Conservation (phyloP, 2,329 filamentous ascomycete species). For the Colletotrichum limetticola region DNA sequence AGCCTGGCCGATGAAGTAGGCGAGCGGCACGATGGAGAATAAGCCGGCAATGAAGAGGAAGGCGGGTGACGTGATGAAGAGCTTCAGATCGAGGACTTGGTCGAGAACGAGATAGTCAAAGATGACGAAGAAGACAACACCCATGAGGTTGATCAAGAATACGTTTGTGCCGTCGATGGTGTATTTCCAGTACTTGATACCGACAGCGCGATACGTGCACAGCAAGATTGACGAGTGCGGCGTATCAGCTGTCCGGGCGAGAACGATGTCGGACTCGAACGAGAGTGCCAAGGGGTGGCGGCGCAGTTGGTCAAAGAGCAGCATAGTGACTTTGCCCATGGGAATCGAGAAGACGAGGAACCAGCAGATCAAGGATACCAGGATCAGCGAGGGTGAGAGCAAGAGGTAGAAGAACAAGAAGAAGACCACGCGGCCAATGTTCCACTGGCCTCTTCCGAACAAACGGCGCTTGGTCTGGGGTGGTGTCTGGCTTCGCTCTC, state of each 20-base stretch:
- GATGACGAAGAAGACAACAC: slow-evolving; percentile 92
- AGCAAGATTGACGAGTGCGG: slow-evolving; percentile 88
- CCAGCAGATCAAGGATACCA: slow-evolving; percentile 93
- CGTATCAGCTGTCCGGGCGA: slow-evolving; percentile 75
- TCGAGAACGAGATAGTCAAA: slow-evolving; percentile 89
- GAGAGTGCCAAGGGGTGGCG: slow-evolving; percentile 92
- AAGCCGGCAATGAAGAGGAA: slow-evolving; percentile 87
- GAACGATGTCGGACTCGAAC: slow-evolving; percentile 87
- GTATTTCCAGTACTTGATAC: slow-evolving; percentile 98
- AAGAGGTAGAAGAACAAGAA: slow-evolving; percentile 96
- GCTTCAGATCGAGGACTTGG: slow-evolving; percentile 74
- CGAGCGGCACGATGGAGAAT: slow-evolving; percentile 93
- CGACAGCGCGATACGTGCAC: slow-evolving; percentile 96
- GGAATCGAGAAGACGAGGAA: slow-evolving; percentile 97
- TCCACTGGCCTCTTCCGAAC: slow-evolving; percentile 97
- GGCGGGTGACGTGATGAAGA: slow-evolving; percentile 81
- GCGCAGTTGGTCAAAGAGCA: slow-evolving; percentile 90
- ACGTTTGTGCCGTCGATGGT: slow-evolving; percentile 98
- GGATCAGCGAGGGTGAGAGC: slow-evolving; percentile 84
- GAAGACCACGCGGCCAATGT: slow-evolving; percentile 91
- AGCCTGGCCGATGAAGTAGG: slow-evolving; percentile 98
- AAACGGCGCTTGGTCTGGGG: slow-evolving; percentile 78
- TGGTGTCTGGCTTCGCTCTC: slow-evolving; percentile 55
- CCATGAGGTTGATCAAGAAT: slow-evolving; percentile 97
- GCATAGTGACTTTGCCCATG: slow-evolving; percentile 94